Evolutionary conservation across 495 filamentous ascomycete species (phyloP).

Genomic region (Aspergillus nidulans): DNA sequence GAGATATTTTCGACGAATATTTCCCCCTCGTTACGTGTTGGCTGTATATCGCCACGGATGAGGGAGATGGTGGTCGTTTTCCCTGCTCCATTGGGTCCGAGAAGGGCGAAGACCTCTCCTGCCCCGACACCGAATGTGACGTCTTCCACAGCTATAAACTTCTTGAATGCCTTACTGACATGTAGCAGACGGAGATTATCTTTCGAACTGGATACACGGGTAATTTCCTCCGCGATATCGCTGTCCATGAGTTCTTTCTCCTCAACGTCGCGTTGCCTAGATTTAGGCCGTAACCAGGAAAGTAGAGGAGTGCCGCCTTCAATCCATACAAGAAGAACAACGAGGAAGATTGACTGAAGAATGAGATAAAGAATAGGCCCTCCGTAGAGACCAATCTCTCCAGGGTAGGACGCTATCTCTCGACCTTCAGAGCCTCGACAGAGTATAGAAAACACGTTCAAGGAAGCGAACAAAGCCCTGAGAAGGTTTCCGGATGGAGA

Average conservation of each 20-base stretch:
- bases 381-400: conserved; percentile 66
- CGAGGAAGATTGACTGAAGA: conserved; percentile 61
- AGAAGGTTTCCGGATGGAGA: conserved; percentile 66
- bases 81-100: conserved; percentile 86
- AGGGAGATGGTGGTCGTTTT: conserved; percentile 82
- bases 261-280: conserved; percentile 37
- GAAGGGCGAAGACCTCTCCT: conserved; percentile 76
- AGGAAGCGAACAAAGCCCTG: conserved; percentile 63
- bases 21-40: conserved; percentile 55
- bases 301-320: conserved; percentile 59
- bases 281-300: conserved; percentile 33
- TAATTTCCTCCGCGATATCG: conserved; percentile 45
- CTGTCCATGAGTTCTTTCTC: conserved; percentile 39
- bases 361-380: conserved; percentile 75
- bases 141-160: conserved; percentile 69
- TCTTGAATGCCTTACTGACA: conserved; percentile 70
- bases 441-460: conserved; percentile 72
- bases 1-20: conserved; percentile 71
- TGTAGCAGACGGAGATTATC: conserved; percentile 73
- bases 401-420: conserved; percentile 62
- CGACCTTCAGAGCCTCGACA: conserved; percentile 48
- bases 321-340: conserved; percentile 63
- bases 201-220: conserved; percentile 41
- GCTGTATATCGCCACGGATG: conserved; percentile 77
- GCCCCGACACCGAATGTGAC: conserved; percentile 73